Evolutionary conservation across 1,284 basidiomycete genomes (phyloP), one percentile per base, ranked within the genome.

Genomic region (Hemileia vastatrix): DNA sequence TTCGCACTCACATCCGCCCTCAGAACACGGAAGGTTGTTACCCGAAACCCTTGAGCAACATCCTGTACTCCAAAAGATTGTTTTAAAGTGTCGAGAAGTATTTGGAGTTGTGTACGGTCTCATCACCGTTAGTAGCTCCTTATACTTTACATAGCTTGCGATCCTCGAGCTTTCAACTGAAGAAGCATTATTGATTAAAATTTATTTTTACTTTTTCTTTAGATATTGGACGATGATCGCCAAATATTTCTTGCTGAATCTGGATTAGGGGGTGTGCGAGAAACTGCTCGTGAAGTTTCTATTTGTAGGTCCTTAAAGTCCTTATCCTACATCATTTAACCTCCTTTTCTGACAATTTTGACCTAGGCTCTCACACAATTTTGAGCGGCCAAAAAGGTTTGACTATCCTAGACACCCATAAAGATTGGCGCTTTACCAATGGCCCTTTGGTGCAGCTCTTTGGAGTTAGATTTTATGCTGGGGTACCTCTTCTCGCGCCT

Each of bases 191-290:
- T n/a, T n/a, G n/a, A n/a, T n/a, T n/a, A n/a, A n/a, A n/a, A 21
- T 15, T 13, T 15, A 40, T 31, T 24, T 13, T 58, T 50, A 19
- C 9, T 21, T 51, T 6, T 8, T 1, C 1, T 52, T 2, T 6
- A 63, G 60, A 52, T 63, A 21, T 64, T 73, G 27, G 68, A 71
- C 56, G 69, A 70, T 24, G 69, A 72, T 15, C 58, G 64, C 21
- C 71, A 72, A 57, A 61, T 72, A 32, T 72, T 72, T 66, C 64
- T 73, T 23, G 72, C 71, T 3, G 54, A 55, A 40, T 63, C 60
- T n/a, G 54, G 54, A 19, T 33, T 54, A 31, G 54, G 36, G 13
- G 60, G 53, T 43, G 43, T 27, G 18, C 27, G 60, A 49, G 60
- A 56, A 15, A 44, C 54, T 27, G 23, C 47, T 3, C 52, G 60